phyloP scores from a whole-genome alignment of 768 basidiomycete genomes.

The Rubroboletus pulcherrimus region DNA sequence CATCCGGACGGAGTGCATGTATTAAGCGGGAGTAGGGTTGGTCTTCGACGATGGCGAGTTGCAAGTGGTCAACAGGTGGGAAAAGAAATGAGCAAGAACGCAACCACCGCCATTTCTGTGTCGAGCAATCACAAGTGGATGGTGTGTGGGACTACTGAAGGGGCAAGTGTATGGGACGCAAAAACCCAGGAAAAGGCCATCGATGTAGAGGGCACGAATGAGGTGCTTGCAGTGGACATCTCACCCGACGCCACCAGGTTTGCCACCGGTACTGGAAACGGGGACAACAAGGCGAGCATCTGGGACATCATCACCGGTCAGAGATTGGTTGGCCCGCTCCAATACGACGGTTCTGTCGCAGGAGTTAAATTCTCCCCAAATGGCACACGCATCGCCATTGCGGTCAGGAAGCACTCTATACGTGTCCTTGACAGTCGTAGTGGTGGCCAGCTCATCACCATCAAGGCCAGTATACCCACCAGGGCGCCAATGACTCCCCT shows the following conservation, averaged over 20 bases:
- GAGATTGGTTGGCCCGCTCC: neutral
- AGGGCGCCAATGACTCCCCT: neutral
- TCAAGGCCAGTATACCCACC: rapidly evolving
- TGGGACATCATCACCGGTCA: neutral
- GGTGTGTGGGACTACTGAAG: neutral
- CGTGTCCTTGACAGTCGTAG: neutral
- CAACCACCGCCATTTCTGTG: neutral
- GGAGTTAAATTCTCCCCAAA: constrained; percentile 1
- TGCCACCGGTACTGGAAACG: neutral
- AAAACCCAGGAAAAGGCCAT: neutral
- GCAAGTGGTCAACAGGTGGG: neutral
- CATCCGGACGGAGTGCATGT: neutral
- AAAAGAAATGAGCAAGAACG: too few species aligned
- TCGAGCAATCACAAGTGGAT: neutral
- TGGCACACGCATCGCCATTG: neutral
- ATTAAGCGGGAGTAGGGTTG: neutral
- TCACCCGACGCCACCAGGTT: neutral
- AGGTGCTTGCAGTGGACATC: neutral
- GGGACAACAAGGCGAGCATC: rapidly evolving
- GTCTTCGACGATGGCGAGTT: neutral
- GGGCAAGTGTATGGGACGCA: neutral
- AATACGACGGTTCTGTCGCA: neutral
- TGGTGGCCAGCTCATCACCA: neutral
- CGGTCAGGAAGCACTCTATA: neutral
- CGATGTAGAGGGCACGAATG: neutral